Evolutionary conservation across 1,284 basidiomycete genomes (phyloP), one percentile per base, ranked within the genome.

Genomic region (Apiotrichum porosum): DNA sequence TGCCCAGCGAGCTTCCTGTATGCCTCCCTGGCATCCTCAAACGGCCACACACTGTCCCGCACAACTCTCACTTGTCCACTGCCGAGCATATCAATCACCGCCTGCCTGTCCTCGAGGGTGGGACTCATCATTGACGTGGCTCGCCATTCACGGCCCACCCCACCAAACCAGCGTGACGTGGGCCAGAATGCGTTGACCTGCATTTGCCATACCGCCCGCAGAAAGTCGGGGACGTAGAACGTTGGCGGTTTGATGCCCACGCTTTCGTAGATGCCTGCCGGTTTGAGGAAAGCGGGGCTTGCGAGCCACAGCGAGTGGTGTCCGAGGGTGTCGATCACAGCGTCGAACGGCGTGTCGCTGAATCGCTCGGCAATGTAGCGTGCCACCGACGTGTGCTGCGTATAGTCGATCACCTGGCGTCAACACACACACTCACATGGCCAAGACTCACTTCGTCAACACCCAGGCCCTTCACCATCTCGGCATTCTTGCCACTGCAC

Each of bases 1-100:
- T 73, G 68, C 4, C 76, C 77, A 72, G 80, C 73, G n/a, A 84
- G 60, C 39, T 76, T 75, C 28, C 81, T 79, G 54, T 83, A 87
- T 4, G 83, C 85, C 52, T 79, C 72, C 34, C 78, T 59, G 0
- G 70, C 78, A 22, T 84, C 53, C 47, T 79, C 77, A 44, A 85
- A 84, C 4, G 63, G 62, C 52, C 74, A 79, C 3, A 81, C 78
- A 14, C 34, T 33, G 44, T 54, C 52, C 4, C 36, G 13, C 13
- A 50, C 44, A 8, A 54, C 37, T 15, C 15, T 33, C 18, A 50
- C 21, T 0, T 32, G 30, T 9, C 42, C 43, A 21, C 8, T 12
- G 0, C 12, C 45, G 8, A 54, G 42, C 33, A 47, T 40, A 12
- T 26, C 41, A 8, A 50, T 32, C 17, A 49, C 52, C 17, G 17